phyloP scores from a whole-genome alignment of 441 rosid species.

The Adansonia rubrostipa region DNA sequence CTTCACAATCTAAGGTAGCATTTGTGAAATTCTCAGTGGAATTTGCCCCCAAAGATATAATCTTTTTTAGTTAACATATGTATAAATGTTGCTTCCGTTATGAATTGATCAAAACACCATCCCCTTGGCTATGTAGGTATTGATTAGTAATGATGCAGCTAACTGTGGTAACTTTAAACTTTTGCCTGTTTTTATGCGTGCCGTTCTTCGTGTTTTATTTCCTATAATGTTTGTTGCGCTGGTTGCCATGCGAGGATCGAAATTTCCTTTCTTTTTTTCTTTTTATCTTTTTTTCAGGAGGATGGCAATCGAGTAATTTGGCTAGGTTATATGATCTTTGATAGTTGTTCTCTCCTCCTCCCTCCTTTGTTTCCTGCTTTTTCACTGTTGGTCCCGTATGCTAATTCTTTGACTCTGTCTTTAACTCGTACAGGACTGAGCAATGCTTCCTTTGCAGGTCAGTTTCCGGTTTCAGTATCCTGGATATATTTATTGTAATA shows the following conservation, averaged over 20 bases:
- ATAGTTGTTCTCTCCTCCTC: neutral
- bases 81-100: neutral
- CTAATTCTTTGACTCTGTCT: slow-evolving; percentile 31
- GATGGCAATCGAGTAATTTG: neutral
- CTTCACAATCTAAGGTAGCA: neutral
- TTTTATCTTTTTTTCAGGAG: no score
- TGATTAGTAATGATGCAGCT: neutral
- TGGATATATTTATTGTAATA: neutral
- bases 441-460: slow-evolving; percentile 76
- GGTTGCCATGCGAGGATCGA: neutral
- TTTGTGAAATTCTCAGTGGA: neutral
- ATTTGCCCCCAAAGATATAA: neutral
- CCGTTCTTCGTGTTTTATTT: neutral
- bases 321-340: neutral
- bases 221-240: neutral
- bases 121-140: neutral
- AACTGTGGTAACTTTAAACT: neutral
- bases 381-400: neutral
- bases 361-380: no score
- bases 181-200: neutral
- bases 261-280: neutral
- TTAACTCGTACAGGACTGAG: slow-evolving; percentile 55
- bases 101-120: neutral
- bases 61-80: neutral
- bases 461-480: slow-evolving; percentile 44